Base-by-base conservation (phyloP, 2,329 filamentous ascomycete genomes). In the Cytospora leucostoma region DNA sequence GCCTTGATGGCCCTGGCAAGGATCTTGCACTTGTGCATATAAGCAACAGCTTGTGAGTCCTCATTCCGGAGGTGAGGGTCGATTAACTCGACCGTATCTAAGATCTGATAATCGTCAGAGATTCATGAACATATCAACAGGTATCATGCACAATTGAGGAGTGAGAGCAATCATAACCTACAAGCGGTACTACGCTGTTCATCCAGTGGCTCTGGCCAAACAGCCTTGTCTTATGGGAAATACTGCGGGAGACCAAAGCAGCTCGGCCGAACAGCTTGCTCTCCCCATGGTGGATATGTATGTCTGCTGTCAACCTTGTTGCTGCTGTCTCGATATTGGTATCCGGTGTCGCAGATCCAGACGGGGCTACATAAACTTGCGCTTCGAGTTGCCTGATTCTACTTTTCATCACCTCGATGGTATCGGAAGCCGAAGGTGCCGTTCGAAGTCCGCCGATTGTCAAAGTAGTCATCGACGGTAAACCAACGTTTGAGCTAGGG, bases 321-420 rank as follows among this genome's bases (percentile, higher is more conserved):
- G 70, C 68, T 3, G 73, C 71, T 34, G 59, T 59, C 51, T 47
- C 59, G 38, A 78, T 74, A 8, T 74, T 69, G 40, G 73, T 65
- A 56, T 67, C 65, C 27, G 70, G 56, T 64, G 69, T 69, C 1
- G 68, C 50, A 38, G 65, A 52, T 33, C n/a, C 67, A n/a, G 51
- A 8, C 4, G 62, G 50, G 33, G 66, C 65, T 44, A 49, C 35
- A 65, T 63, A 64, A 65, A 72, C 15, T 65, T 78, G 75, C n/a
- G 78, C 73, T 70, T 84, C 79, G 12, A 84, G 76, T 4, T 79
- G 71, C 50, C 67, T 71, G n/a, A 83, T 77, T 63, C 74, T 74
- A 13, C 61, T 68, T 63, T 71, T 76, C 67, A 83, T 69, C 0
- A 71, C 70, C 32, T 79, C 74, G 12, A 79, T 57, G 38, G 80